Conservation (phyloP, 176 grass and related monocot genomes). For the Carex littledalei region DNA sequence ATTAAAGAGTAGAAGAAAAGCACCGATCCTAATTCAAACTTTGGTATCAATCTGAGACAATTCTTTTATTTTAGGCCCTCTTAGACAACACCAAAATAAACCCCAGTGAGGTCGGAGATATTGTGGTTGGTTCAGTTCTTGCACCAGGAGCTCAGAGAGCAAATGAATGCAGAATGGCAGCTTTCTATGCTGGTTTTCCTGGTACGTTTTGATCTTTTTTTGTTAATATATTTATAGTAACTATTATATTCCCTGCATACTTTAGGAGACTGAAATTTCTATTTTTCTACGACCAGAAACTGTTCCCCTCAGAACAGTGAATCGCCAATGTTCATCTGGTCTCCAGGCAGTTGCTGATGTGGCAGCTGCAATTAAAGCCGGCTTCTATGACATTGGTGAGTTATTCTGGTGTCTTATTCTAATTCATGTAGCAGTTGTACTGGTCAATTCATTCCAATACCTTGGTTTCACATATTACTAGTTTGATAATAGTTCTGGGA, state of each 20-base stretch:
- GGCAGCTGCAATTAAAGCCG: conserved; percentile 80
- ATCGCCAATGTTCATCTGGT: conserved; percentile 90
- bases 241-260: background rate
- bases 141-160: conserved; percentile 81
- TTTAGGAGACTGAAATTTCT: background rate
- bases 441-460: background rate
- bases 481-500: background rate
- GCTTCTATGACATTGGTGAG: conserved; percentile 90
- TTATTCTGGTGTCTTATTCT: background rate
- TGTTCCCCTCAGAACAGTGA: conserved; percentile 88
- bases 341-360: conserved; percentile 93
- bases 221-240: background rate
- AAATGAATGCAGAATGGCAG: conserved; percentile 82
- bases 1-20: background rate
- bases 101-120: conserved; percentile 70
- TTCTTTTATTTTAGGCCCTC: conserved; percentile 40
- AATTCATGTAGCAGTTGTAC: background rate
- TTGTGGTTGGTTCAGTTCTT: conserved; percentile 84
- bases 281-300: conserved; percentile 46
- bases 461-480: too few species aligned
- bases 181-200: conserved; percentile 92
- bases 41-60: conserved; percentile 4
- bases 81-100: conserved; percentile 78
- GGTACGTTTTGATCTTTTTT: conserved; percentile 33
- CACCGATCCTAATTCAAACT: background rate